These are phyloP conservation scores for Hypomyces rosellus DNA, from an alignment of 2,329 filamentous ascomycete species.

Conservation along the genomic window DNA sequence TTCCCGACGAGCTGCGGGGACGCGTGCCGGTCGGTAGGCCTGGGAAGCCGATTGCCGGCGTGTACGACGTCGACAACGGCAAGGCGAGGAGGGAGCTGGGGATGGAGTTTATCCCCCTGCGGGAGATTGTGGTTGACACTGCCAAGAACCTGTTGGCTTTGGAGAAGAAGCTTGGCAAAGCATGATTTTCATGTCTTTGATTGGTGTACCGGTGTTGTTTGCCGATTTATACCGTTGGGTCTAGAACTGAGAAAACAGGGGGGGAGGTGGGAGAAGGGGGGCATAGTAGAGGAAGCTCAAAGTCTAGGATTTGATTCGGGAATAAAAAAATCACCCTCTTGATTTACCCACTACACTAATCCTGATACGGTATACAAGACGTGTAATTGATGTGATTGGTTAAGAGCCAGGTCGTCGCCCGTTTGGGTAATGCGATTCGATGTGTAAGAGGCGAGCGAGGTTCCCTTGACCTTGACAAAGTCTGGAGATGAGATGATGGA, in stretches of 20 bases:
- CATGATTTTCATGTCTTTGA: not conserved
- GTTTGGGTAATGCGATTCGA: too few relatives aligned
- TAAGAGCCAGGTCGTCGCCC: too few relatives aligned
- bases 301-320: too few relatives aligned
- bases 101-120: conserved; percentile 3
- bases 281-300: too few relatives aligned
- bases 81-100: conserved; percentile 4
- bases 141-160: conserved; percentile 3
- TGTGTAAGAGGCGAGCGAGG: too few relatives aligned
- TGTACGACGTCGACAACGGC: conserved; percentile 3
- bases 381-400: conserved; percentile 4
- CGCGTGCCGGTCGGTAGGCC: conserved; percentile 32
- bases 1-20: conserved; percentile 41
- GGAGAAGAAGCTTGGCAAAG: not conserved
- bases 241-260: too few relatives aligned
- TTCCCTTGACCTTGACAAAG: too few relatives aligned
- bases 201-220: not conserved
- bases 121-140: conserved; percentile 3
- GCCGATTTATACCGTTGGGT: not conserved
- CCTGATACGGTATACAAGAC: not conserved
- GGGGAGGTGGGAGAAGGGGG: too few relatives aligned
- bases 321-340: not conserved
- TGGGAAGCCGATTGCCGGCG: conserved; percentile 2
- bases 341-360: not conserved
- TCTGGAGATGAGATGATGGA: too few relatives aligned